Evolutionary conservation across 441 rosid species (phyloP).

Genomic region (Codiaeum variegatum): DNA sequence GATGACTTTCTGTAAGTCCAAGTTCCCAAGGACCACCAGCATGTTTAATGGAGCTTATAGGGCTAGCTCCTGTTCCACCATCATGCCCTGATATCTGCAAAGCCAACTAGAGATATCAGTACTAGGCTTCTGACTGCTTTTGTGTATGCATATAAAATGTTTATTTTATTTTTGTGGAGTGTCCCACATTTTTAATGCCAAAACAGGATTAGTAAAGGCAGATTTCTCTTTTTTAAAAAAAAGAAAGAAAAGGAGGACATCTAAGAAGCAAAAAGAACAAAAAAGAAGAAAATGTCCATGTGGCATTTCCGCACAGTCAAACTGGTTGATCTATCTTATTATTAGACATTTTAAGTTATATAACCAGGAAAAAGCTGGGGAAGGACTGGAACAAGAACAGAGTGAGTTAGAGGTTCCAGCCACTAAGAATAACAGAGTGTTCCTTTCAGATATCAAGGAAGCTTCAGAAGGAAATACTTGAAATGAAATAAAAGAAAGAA

Average conservation of each 20-base stretch:
- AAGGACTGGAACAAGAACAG: background rate
- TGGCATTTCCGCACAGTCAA: background rate
- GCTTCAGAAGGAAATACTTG: background rate
- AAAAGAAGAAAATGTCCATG: background rate
- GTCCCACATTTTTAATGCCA: background rate
- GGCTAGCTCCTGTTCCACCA: slow-evolving; percentile 99
- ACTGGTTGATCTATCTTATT: background rate
- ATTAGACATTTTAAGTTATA: background rate
- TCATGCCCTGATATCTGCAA: slow-evolving; percentile 96
- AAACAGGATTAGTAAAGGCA: background rate
- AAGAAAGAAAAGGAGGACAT: background rate
- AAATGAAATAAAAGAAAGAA: background rate
- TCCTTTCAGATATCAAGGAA: background rate
- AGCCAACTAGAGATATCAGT: slow-evolving; percentile 20
- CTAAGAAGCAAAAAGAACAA: background rate
- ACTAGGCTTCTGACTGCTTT: slow-evolving; percentile 7
- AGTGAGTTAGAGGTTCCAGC: background rate
- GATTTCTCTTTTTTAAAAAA: background rate
- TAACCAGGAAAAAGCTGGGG: background rate
- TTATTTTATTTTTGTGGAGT: background rate
- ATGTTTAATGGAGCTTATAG: slow-evolving; percentile 95
- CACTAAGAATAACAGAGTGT: background rate
- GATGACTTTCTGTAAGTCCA: slow-evolving; percentile 90
- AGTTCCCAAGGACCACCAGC: slow-evolving; percentile 99
- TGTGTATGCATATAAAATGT: background rate